Evolutionary conservation across 345 rosid genomes (phyloP).

Genomic region (Gossypium australe): DNA sequence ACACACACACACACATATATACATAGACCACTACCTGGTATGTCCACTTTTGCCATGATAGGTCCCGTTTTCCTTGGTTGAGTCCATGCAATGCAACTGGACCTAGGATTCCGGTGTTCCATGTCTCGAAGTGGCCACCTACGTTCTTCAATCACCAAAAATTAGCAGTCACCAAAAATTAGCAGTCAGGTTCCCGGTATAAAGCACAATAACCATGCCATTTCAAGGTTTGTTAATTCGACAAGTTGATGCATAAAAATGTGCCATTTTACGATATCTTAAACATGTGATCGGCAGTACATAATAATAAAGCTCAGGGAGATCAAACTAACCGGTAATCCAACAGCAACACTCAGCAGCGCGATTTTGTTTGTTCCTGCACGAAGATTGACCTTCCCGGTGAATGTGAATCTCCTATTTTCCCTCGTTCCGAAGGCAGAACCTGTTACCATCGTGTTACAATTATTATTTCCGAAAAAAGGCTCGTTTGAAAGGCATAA

Average conservation of each 20-base stretch:
- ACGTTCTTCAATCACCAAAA: slow-evolving; percentile 50
- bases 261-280: background rate
- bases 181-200: background rate
- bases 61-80: slow-evolving; percentile 78
- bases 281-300: background rate
- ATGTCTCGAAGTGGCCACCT: slow-evolving; percentile 92
- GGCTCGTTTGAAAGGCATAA: background rate
- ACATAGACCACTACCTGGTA: slow-evolving; percentile 54
- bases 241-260: background rate
- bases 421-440: slow-evolving; percentile 87
- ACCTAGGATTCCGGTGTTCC: slow-evolving; percentile 92
- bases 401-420: slow-evolving; percentile 68
- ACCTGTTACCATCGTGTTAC: slow-evolving; percentile 36
- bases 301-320: slow-evolving; percentile 9
- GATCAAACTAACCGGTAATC: slow-evolving; percentile 69
- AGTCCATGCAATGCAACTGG: slow-evolving; percentile 95
- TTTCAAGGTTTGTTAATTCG: background rate
- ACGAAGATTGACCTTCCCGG: slow-evolving; percentile 70
- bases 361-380: slow-evolving; percentile 89
- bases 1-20: too few species aligned
- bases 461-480: slow-evolving; percentile 1
- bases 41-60: slow-evolving; percentile 97
- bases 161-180: background rate
- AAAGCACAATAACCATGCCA: background rate
- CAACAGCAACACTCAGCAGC: slow-evolving; percentile 88